Evolutionary conservation across 2,329 filamentous ascomycete genomes (phyloP).

Genomic region (Colletotrichum melonis): DNA sequence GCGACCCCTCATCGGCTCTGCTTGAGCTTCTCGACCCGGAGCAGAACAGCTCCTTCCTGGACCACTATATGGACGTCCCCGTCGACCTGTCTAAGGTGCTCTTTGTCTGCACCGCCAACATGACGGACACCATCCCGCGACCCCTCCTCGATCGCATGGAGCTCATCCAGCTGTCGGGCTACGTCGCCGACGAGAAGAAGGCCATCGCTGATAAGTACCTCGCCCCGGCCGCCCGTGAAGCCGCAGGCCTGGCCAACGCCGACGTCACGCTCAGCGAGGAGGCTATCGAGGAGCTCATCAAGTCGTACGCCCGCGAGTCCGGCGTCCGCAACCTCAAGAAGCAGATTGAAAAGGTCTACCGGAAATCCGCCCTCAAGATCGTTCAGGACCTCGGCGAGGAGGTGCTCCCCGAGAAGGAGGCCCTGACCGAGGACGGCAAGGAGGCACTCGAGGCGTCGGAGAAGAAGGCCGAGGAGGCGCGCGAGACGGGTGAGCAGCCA

Average conservation of each 20-base stretch:
- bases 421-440: slow-evolving; percentile 88
- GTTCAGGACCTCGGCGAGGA: slow-evolving; percentile 94
- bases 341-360: slow-evolving; percentile 99
- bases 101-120: slow-evolving; percentile 98
- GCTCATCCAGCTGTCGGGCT: slow-evolving; percentile 94
- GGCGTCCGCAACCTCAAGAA: slow-evolving; percentile 98
- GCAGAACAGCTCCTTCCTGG: slow-evolving; percentile 96
- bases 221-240: slow-evolving; percentile 91
- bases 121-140: slow-evolving; percentile 97
- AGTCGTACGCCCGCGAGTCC: slow-evolving; percentile 97
- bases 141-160: slow-evolving; percentile 98
- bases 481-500: slow-evolving; percentile 46
- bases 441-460: slow-evolving; percentile 76
- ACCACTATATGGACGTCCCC: slow-evolving; percentile 98
- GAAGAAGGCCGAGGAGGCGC: slow-evolving; percentile 74
- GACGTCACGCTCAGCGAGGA: slow-evolving; percentile 88
- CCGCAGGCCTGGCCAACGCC: slow-evolving; percentile 89
- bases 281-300: slow-evolving; percentile 96
- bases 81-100: slow-evolving; percentile 97
- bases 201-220: slow-evolving; percentile 96
- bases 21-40: slow-evolving; percentile 95
- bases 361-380: slow-evolving; percentile 96
- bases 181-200: slow-evolving; percentile 98
- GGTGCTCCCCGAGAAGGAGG: slow-evolving; percentile 81
- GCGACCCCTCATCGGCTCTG: slow-evolving; percentile 93